Base-by-base conservation (phyloP, 768 basidiomycete genomes). In the Crassisporium funariophilum region DNA sequence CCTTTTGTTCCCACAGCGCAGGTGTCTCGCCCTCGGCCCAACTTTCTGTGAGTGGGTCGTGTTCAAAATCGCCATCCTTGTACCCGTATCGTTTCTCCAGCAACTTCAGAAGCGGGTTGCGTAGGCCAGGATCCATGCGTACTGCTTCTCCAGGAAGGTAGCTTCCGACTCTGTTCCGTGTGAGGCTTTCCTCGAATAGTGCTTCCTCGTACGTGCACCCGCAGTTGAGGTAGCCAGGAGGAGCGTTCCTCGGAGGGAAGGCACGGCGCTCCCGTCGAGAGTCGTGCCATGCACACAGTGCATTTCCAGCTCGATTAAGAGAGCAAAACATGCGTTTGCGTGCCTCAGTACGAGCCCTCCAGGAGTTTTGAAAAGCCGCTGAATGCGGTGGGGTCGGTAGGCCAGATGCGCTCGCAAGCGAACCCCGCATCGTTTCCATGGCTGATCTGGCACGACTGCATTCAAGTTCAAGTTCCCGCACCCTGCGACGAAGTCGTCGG, bases 211-310 rank as follows among this genome's bases (percentile, higher is more conserved):
- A 81, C 4, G 87, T 85, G 71, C 90, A 93, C 5, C 91, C 90
- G 56, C 90, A 93, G 72, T 93, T 93, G 46, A 93, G 81, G 55
- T 77, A 77, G 8, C 88, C 86, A 0, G 75, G 69, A 8, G 90
- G 90, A 4, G 90, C 91, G 73, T 85, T 85, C 36, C 90, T 82
- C 8, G 91, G 88, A 3, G 90, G 87, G 56, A 78, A 82, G 0
- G 75, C 75, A 7, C 91, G 79, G 22, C 91, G 83, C 67, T 93
- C 90, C 21, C 90, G 82, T 36, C 90, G 77, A 2, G 90, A 90
- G 64, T 93, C 91, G 58, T 93, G 90, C 90, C 90, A 93, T 3
- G 91, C 84, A 62, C 90, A 92, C 25, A 92, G 78, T 1, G 90
- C 89, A 55, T 93, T 93, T 23, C 91, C 91, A 0, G 90, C 90